Conservation (phyloP, 768 basidiomycete species). For the Leccinum rimulosum region DNA sequence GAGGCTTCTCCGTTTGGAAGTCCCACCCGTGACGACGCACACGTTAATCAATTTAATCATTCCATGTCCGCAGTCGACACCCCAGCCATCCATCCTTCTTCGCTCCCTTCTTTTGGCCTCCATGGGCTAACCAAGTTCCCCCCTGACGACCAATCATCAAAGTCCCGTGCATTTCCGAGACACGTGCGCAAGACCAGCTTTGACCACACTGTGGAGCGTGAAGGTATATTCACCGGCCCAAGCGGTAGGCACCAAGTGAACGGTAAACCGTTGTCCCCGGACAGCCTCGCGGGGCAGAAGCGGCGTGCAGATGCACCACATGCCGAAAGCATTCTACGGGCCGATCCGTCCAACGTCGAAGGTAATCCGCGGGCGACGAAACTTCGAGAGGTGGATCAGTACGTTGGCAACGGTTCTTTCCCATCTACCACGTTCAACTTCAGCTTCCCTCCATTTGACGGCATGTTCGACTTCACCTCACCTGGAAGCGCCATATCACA, state of each 20-base stretch:
- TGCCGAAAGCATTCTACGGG: constrained; percentile 74
- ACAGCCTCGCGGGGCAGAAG: constrained; percentile 67
- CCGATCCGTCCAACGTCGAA: constrained; percentile 64
- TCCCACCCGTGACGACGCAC: constrained; percentile 27
- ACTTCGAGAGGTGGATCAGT: constrained; percentile 39
- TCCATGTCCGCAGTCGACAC: constrained; percentile 42
- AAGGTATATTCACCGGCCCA: constrained; percentile 54
- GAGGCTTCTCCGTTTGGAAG: constrained; percentile 38
- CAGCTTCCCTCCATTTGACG: constrained; percentile 64
- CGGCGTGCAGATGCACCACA: constrained; percentile 81
- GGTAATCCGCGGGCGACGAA: constrained; percentile 29
- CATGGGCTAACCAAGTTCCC: constrained; percentile 49
- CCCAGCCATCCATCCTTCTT: constrained; percentile 62
- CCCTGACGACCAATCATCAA: constrained; percentile 33
- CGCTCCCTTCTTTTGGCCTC: constrained; percentile 68
- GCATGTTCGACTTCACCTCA: constrained; percentile 52
- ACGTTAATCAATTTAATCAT: constrained; percentile 37
- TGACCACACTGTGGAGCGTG: constrained; percentile 83
- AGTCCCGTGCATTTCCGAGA: constrained; percentile 65
- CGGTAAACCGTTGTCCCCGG: constrained; percentile 66
- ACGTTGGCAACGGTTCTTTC: constrained; percentile 49
- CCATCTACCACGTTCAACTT: constrained; percentile 73
- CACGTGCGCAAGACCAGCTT: constrained; percentile 94
- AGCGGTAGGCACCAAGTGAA: constrained; percentile 79
- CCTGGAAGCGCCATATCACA: constrained; percentile 34